These are phyloP conservation scores for Spergularia marina DNA, from an alignment of 148 eudicot species.

Conservation along the genomic window DNA sequence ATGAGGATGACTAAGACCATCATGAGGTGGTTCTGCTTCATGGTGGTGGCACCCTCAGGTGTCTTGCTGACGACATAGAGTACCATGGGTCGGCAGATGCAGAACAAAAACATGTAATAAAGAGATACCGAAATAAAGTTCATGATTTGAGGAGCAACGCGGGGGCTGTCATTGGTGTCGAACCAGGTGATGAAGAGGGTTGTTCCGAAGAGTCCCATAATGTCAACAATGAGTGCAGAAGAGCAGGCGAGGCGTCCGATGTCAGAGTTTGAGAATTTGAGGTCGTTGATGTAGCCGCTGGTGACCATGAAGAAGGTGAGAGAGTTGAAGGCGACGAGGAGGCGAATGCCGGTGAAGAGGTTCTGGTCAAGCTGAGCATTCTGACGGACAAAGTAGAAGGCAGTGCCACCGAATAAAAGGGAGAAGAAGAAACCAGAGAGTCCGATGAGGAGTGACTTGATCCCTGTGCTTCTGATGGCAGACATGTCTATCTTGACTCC, in stretches of 20 bases:
- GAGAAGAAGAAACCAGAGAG: slow-evolving; percentile 28
- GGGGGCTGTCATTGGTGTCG: not conserved
- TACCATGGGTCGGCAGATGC: slow-evolving; percentile 33
- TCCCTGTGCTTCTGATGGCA: slow-evolving; percentile 8
- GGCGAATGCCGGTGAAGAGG: slow-evolving; percentile 19
- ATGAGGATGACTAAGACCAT: slow-evolving; percentile 26
- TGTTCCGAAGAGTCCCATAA: slow-evolving; percentile 18
- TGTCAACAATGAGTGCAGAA: slow-evolving; percentile 26
- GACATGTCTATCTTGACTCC: slow-evolving; percentile 38
- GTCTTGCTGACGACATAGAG: slow-evolving; percentile 24
- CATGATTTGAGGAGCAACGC: not conserved
- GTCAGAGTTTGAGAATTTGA: slow-evolving; percentile 33
- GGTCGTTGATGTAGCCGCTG: slow-evolving; percentile 20
- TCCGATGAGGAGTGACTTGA: slow-evolving; percentile 21
- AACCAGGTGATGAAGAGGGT: slow-evolving; percentile 11
- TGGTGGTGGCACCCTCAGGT: slow-evolving; percentile 23
- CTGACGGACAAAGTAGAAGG: slow-evolving; percentile 21
- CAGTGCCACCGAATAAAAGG: not conserved
- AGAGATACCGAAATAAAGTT: not conserved
- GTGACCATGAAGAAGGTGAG: slow-evolving; percentile 33
- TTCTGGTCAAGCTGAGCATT: slow-evolving; percentile 1
- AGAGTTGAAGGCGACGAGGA: slow-evolving; percentile 29
- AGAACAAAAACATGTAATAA: slow-evolving; percentile 26
- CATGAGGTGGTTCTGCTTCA: slow-evolving; percentile 31
- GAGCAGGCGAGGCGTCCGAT: slow-evolving; percentile 37